phyloP scores from a whole-genome alignment of 2,329 filamentous ascomycete species.

The Aureobasidium mangrovei region DNA sequence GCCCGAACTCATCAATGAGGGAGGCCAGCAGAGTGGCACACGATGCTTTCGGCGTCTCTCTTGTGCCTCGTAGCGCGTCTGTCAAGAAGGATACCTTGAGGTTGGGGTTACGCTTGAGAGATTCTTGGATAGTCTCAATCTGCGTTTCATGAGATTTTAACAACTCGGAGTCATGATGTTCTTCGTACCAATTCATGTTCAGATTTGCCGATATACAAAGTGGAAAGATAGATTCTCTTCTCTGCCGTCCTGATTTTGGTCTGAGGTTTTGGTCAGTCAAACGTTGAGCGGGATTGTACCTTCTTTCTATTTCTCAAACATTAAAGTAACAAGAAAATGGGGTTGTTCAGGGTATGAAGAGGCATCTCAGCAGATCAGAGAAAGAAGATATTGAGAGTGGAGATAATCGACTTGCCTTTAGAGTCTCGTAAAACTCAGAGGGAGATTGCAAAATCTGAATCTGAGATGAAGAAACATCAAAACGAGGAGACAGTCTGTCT shows the following conservation, averaged over 20 bases:
- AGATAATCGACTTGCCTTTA: slow-evolving; percentile 59
- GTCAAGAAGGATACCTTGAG: slow-evolving; percentile 83
- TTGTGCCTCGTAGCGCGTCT: slow-evolving; percentile 81
- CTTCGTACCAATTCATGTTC: slow-evolving; percentile 68
- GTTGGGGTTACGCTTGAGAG: slow-evolving; percentile 63
- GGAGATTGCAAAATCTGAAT: slow-evolving; percentile 74
- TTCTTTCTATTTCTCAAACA: neutral
- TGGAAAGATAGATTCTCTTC: slow-evolving; percentile 81
- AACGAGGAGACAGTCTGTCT: slow-evolving; percentile 82
- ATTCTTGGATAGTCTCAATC: slow-evolving; percentile 68
- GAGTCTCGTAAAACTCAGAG: slow-evolving; percentile 78
- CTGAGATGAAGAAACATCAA: slow-evolving; percentile 72
- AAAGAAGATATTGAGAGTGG: neutral
- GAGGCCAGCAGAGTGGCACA: slow-evolving; percentile 82
- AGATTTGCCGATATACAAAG: slow-evolving; percentile 88
- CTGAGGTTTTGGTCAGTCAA: slow-evolving; percentile 34
- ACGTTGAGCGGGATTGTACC: neutral
- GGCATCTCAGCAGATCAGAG: neutral
- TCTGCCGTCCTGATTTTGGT: slow-evolving; percentile 73
- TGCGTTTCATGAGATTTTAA: slow-evolving; percentile 24
- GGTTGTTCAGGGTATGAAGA: too few relatives aligned
- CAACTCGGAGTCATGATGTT: neutral
- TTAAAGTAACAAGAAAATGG: neutral
- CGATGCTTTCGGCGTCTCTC: slow-evolving; percentile 77
- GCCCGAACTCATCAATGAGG: slow-evolving; percentile 74